Conservation (phyloP, 371 early-diverging fungal genomes). For the Encephalitozoon cuniculi region DNA sequence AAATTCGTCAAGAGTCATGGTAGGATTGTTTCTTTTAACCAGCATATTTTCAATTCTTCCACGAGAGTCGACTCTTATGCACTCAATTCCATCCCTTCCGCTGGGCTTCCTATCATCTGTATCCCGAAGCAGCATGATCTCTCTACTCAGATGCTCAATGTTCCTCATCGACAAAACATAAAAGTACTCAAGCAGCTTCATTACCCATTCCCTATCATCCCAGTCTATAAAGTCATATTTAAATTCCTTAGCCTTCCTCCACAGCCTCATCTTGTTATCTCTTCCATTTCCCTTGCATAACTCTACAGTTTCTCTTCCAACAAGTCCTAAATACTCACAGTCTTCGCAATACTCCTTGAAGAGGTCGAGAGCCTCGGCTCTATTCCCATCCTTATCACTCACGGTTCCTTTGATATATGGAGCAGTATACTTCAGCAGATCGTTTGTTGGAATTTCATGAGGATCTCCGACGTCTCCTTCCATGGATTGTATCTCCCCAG, state of each 20-base stretch:
- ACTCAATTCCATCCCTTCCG: not conserved
- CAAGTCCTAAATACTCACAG: not conserved
- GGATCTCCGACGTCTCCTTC: not conserved
- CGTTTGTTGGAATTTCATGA: not conserved
- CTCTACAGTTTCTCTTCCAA: not conserved
- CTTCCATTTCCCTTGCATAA: not conserved
- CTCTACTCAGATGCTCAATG: conserved; percentile 3
- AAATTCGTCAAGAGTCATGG: conserved; percentile 44
- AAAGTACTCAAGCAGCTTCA: conserved; percentile 28
- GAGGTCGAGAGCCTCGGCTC: not conserved
- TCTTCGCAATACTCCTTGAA: conserved; percentile 23
- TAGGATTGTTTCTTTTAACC: conserved; percentile 34
- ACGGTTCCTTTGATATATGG: not conserved
- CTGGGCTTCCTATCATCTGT: not conserved
- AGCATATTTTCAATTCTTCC: conserved; percentile 13
- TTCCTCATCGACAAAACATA: conserved; percentile 24
- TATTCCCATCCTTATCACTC: not conserved
- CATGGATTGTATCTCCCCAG: not conserved
- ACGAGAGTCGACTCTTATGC: conserved; percentile 2
- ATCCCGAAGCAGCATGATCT: not conserved
- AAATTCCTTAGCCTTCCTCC: conserved; percentile 2
- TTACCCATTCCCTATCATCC: conserved; percentile 36
- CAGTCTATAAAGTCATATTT: conserved; percentile 22
- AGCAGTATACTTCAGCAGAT: not conserved
- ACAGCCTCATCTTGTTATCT: conserved; percentile 15